Conservation (phyloP, 306 rosid genomes). For the Medicago truncatula region MtrunA17r5.0-ANR NC_053045.1:61716501-61717000, state of each 20-base stretch:
- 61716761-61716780: slow-evolving; percentile 83
- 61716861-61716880: slow-evolving; percentile 64
- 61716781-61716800: slow-evolving; percentile 98
- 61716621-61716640: slow-evolving; percentile 96
- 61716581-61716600: slow-evolving; percentile 81
- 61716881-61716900: slow-evolving; percentile 63
- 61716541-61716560: slow-evolving; percentile 90
- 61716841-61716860: slow-evolving; percentile 63
- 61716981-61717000: slow-evolving; percentile 67
- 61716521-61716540: slow-evolving; percentile 66
- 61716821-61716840: slow-evolving; percentile 69
- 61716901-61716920: slow-evolving; percentile 64
- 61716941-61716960: slow-evolving; percentile 66
- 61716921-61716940: slow-evolving; percentile 74
- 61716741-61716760: slow-evolving; percentile 67
- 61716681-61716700: slow-evolving; percentile 85
- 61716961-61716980: slow-evolving; percentile 69
- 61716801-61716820: slow-evolving; percentile 84
- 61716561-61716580: slow-evolving; percentile 90
- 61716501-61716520: slow-evolving; percentile 95
- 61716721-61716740: slow-evolving; percentile 82
- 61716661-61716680: slow-evolving; percentile 99
- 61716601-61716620: slow-evolving; percentile 99
- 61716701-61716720: slow-evolving; percentile 93
- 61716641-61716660: slow-evolving; percentile 90